Evolutionary conservation across 1,284 basidiomycete genomes (phyloP), one percentile per base, ranked within the genome.

Genomic region (Schizophyllum commune): DNA sequence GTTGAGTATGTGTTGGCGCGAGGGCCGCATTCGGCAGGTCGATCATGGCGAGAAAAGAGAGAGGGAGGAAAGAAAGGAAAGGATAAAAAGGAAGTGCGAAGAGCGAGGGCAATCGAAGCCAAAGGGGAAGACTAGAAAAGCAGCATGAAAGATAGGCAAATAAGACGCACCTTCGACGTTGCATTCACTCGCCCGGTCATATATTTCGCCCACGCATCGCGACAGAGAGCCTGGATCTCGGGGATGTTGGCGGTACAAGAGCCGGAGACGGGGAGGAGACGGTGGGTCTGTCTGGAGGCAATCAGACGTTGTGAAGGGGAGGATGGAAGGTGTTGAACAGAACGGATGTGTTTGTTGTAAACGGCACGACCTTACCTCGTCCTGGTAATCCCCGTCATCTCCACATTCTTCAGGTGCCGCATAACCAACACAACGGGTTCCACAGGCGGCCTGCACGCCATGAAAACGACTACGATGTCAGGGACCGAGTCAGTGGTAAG

Each of bases 371-470:
- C 75, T 34, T 67, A 88, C 91, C 84, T 79, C 54, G 89, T 91
- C 55, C 80, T 79, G 1, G 86, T 81, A 4, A 84, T 72, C 1
- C 88, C 89, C 0, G 86, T 87, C 19, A 72, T 73, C 62, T 83
- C 73, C 1, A 92, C 80, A 59, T 83, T 83, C 60, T 84, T 75
- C 5, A 91, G 76, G 66, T 91, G 83, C 54, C 79, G 81, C 33
- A 80, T 69, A n/a, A 90, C 81, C 9, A 93, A 74, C 63, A 81
- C 74, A n/a, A 92, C 85, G 0, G 91, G 90, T 68, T 92, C 85
- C 34, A 91, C 77, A 0, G 91, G 91, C 1, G 83, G 75, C 70
- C 82, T 87, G 71, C 88, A 91, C 7, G 88, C 85, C 58, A 93
- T 88, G 71, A 91, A 92, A 20, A 91, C 75, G 15, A 92, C 90